phyloP scores from a whole-genome alignment of 73 alveolate genomes.

The Paramecium sexaurelia region DNA sequence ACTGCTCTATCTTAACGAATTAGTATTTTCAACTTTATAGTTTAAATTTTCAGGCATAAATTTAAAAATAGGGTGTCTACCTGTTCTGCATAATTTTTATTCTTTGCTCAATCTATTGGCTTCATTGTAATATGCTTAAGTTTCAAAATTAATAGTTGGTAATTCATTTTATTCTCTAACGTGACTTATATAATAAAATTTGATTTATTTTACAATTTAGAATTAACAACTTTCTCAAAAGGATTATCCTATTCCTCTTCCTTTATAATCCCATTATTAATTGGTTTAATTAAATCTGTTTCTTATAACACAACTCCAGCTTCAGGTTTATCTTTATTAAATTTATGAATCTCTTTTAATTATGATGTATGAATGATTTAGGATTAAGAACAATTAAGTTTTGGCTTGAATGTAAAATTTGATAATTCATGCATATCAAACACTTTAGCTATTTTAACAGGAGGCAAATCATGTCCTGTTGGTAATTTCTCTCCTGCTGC shows the following conservation, averaged over 20 bases:
- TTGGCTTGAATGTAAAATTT: background rate
- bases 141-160: constrained; percentile 21
- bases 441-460: background rate
- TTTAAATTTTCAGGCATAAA: constrained; percentile 42
- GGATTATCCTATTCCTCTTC: constrained; percentile 8
- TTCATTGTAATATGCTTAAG: background rate
- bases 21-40: background rate
- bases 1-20: background rate
- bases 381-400: background rate
- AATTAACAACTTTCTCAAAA: constrained; percentile 34
- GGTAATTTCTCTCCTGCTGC: constrained; percentile 52
- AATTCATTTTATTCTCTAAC: background rate
- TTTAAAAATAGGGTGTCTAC: constrained; percentile 24
- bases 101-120: constrained; percentile 30
- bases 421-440: constrained; percentile 35
- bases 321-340: constrained; percentile 33
- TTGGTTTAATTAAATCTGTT: background rate
- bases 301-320: constrained; percentile 16
- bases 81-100: background rate
- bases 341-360: background rate
- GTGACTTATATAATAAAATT: background rate
- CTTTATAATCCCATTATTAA: background rate
- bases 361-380: background rate
- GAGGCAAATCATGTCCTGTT: constrained; percentile 25
- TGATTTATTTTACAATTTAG: constrained; percentile 6